These are phyloP conservation scores for Albophoma yamanashiensis DNA, from an alignment of 2,329 filamentous ascomycete genomes.

Conservation along the genomic window DNA sequence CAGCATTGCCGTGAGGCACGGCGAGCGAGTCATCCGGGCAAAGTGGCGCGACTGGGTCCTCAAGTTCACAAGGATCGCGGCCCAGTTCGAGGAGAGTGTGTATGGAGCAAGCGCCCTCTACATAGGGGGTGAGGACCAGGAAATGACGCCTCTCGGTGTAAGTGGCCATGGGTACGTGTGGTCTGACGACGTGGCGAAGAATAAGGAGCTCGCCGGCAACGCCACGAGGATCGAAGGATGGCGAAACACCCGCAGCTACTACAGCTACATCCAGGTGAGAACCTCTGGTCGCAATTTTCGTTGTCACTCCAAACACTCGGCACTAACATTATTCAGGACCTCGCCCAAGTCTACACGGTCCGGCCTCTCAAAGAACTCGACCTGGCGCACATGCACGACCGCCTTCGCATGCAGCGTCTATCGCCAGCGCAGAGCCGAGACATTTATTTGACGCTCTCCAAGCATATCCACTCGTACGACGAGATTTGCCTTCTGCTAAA, in stretches of 20 bases:
- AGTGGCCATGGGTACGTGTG: slow-evolving; percentile 92
- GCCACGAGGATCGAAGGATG: slow-evolving; percentile 92
- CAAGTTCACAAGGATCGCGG: slow-evolving; percentile 84
- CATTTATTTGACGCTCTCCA: slow-evolving; percentile 73
- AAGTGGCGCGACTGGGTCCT: slow-evolving; percentile 95
- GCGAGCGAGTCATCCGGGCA: slow-evolving; percentile 78
- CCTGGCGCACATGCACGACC: slow-evolving; percentile 85
- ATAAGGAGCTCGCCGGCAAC: slow-evolving; percentile 81
- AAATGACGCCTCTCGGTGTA: slow-evolving; percentile 45
- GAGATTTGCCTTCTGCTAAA: slow-evolving; percentile 77
- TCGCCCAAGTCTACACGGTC: slow-evolving; percentile 52
- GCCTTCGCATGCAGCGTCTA: slow-evolving; percentile 72
- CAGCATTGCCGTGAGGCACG: slow-evolving; percentile 76
- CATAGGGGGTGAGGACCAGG: slow-evolving; percentile 66
- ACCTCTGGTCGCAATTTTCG: not conserved
- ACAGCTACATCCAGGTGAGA: slow-evolving; percentile 78
- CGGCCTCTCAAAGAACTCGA: slow-evolving; percentile 72
- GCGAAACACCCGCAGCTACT: slow-evolving; percentile 92
- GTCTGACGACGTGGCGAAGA: slow-evolving; percentile 70
- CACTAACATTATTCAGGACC: slow-evolving; percentile 35
- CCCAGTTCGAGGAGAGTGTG: slow-evolving; percentile 90
- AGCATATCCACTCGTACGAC: slow-evolving; percentile 67
- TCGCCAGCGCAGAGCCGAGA: slow-evolving; percentile 66
- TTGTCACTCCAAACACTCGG: not conserved
- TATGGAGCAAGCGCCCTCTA: slow-evolving; percentile 88